Conservation (phyloP, 345 rosid species). For the Ceriops tagal region DNA sequence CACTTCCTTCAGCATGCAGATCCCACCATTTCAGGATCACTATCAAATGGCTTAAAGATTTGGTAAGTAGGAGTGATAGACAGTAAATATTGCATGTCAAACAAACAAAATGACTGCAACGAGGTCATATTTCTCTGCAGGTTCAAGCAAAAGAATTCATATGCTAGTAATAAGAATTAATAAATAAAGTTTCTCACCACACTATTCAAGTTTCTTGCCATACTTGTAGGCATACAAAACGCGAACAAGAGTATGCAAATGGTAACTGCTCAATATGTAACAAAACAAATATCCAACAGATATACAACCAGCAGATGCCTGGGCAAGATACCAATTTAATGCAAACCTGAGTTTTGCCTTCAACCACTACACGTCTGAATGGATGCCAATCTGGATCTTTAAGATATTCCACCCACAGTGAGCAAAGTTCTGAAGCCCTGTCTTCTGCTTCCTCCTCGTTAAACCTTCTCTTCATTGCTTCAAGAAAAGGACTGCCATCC, state of each 20-base stretch:
- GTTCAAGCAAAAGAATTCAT: neutral
- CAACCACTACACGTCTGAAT: constrained; percentile 49
- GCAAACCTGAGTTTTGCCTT: constrained; percentile 60
- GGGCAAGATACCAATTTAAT: constrained; percentile 9
- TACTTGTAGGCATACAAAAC: neutral
- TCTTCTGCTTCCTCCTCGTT: constrained; percentile 66
- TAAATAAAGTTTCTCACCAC: neutral
- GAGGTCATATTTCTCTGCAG: neutral
- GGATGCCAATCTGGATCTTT: constrained; percentile 98
- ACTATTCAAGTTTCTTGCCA: neutral
- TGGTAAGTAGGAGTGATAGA: too few species aligned
- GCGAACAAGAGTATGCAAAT: neutral
- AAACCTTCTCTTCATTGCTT: constrained; percentile 72
- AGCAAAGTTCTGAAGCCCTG: constrained; percentile 68
- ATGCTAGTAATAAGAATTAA: neutral
- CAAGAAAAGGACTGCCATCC: constrained; percentile 64
- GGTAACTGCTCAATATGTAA: neutral
- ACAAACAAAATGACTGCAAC: too few species aligned
- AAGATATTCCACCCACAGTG: constrained; percentile 89
- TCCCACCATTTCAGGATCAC: too few species aligned
- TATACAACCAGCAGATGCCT: neutral
- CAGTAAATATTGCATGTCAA: too few species aligned
- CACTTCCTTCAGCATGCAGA: too few species aligned
- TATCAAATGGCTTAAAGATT: too few species aligned
- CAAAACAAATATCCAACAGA: neutral